Evolutionary conservation across 768 basidiomycete species (phyloP), one percentile per base, ranked within the genome.

Genomic region (Polyporus arcularius): DNA sequence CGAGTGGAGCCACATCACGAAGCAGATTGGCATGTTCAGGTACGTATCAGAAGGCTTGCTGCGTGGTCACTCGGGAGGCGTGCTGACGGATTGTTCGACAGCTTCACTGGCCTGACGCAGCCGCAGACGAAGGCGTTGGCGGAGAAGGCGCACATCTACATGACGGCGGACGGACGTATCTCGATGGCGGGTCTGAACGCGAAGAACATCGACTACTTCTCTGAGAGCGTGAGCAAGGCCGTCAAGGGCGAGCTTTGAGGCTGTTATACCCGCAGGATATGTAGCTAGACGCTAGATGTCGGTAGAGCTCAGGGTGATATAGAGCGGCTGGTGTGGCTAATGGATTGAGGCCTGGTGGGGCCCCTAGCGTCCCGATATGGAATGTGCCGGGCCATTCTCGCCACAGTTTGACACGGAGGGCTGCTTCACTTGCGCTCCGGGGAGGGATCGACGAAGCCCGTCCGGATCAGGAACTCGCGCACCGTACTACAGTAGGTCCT

Each of bases 11-110:
- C 96, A 98, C 74, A 92, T 98, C 76, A 93, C 92, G 76, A 87
- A 86, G 71, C 95, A 98, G 73, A 96, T 95, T 63, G 96, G 96
- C 74, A 96, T 98, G 95, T 96, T 96, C 82, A 94, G 93, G 94
- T 94, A 73, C 62, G 80, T 69, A 21, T 30, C 41, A 32, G 59
- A 43, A 55, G 55, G 48, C 45, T 41, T 30, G 41, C 42, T 53
- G 18, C 11, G 21, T 30, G 15, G 2, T 15, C 10, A 9, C 18
- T 1, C 41, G 40, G 18, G 39, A 18, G 28, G 14, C n/a, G 56
- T 26, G 48, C 62, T 63, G 43, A 61, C 43, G 7, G 42, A 26
- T 26, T 31, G 6, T 15, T 21, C 4, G 9, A 40, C 51, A 71
- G 92, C 75, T 96, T 93, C 79, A 96, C 94, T 48, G 95, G 95